Conservation (phyloP, 768 basidiomycete genomes). For the Podaxis sp. region DNA sequence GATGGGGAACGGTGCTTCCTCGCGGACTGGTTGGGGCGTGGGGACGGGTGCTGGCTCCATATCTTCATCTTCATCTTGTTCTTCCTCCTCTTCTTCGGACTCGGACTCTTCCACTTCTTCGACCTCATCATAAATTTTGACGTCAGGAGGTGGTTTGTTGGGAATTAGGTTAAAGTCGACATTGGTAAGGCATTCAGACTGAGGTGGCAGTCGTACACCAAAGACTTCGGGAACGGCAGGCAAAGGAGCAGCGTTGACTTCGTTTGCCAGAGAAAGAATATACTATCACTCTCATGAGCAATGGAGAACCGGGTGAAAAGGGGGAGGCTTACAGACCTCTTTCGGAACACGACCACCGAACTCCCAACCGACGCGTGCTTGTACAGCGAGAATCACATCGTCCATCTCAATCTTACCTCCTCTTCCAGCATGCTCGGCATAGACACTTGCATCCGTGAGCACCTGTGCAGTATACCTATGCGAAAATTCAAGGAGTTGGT, state of each 20-base stretch:
- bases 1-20: constrained; percentile 56
- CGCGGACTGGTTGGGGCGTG: constrained; percentile 29
- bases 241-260: constrained; percentile 78
- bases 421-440: constrained; percentile 83
- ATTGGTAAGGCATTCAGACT: constrained; percentile 69
- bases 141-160: constrained; percentile 78
- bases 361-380: constrained; percentile 91
- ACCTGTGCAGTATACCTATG: constrained; percentile 84
- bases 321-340: constrained; percentile 51
- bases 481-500: constrained; percentile 85
- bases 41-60: constrained; percentile 51
- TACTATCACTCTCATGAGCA: constrained; percentile 46
- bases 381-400: constrained; percentile 77
- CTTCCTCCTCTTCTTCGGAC: constrained; percentile 62
- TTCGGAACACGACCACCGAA: constrained; percentile 87
- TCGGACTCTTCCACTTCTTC: constrained; percentile 82
- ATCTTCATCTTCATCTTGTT: constrained; percentile 61
- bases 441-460: constrained; percentile 81
- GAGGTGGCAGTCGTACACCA: constrained; percentile 76
- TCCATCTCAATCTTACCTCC: constrained; percentile 81
- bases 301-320: not conserved
- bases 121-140: constrained; percentile 74
- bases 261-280: constrained; percentile 74
- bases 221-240: constrained; percentile 88
- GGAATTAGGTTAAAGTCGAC: constrained; percentile 88